Conservation (phyloP, 169 alveolate species). For the Plasmodium gallinaceum region DNA sequence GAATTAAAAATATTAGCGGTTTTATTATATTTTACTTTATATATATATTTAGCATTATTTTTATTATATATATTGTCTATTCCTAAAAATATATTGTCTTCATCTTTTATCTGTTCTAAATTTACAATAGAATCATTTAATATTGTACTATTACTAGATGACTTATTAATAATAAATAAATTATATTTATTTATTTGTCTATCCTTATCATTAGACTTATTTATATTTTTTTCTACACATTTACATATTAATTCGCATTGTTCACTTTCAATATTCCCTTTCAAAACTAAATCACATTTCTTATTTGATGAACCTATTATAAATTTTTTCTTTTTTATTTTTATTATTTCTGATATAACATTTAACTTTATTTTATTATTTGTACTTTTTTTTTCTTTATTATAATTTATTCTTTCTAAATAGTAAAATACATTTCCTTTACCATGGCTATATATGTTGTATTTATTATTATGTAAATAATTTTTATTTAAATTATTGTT, state of each 20-base stretch:
- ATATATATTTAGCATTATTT: slow-evolving; percentile 56
- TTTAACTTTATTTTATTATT: slow-evolving; percentile 50
- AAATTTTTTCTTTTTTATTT: slow-evolving; percentile 65
- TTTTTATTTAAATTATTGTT: slow-evolving; percentile 27
- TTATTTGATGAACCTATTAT: slow-evolving; percentile 57
- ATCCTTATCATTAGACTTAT: slow-evolving; percentile 39
- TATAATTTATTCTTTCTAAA: slow-evolving; percentile 45
- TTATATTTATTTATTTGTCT: slow-evolving; percentile 71
- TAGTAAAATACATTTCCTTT: slow-evolving; percentile 38
- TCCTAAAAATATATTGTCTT: slow-evolving; percentile 50
- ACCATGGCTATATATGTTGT: slow-evolving; percentile 47
- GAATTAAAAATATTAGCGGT: slow-evolving; percentile 57
- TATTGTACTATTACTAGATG: slow-evolving; percentile 29
- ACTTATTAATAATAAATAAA: slow-evolving; percentile 65
- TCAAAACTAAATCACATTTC: slow-evolving; percentile 60
- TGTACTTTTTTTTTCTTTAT: slow-evolving; percentile 25
- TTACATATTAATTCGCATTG: slow-evolving; percentile 66
- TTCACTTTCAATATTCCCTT: slow-evolving; percentile 67
- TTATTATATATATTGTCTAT: slow-evolving; percentile 32
- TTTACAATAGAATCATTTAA: slow-evolving; percentile 43
- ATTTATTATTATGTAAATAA: slow-evolving; percentile 27
- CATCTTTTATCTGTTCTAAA: slow-evolving; percentile 66
- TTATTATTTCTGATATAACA: slow-evolving; percentile 38
- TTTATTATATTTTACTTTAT: slow-evolving; percentile 65
- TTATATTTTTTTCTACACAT: slow-evolving; percentile 63